Conservation (phyloP, 345 rosid species). For the Kandelia obovata region DNA sequence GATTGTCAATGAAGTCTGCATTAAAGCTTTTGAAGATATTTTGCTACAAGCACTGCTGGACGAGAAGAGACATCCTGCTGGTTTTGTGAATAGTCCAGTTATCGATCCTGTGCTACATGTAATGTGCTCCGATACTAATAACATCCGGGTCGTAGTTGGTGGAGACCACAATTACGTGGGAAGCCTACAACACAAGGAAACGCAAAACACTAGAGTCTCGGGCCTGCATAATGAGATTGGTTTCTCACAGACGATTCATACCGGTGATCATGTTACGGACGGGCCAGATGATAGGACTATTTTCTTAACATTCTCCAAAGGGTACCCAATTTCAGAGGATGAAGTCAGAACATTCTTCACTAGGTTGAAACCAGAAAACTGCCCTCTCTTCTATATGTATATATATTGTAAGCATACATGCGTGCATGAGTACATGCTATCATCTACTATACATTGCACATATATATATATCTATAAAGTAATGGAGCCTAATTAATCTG, state of each 20-base stretch:
- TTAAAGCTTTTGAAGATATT: slow-evolving; percentile 51
- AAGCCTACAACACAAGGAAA: too few species aligned
- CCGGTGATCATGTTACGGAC: background rate
- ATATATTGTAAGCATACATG: too few species aligned
- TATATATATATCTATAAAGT: background rate
- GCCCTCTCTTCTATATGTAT: too few species aligned
- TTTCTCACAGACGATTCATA: background rate
- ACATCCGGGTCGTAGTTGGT: too few species aligned
- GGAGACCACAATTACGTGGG: too few species aligned
- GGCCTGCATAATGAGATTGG: slow-evolving; percentile 12
- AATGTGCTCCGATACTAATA: too few species aligned
- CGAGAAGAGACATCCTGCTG: background rate
- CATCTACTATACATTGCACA: background rate
- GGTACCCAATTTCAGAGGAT: slow-evolving; percentile 52
- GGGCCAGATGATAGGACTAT: slow-evolving; percentile 46
- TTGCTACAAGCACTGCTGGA: background rate
- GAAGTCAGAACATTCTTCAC: slow-evolving; percentile 56
- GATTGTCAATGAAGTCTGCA: slow-evolving; percentile 38
- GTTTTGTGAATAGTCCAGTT: background rate
- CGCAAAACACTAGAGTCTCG: too few species aligned
- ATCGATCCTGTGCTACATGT: too few species aligned
- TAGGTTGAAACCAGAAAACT: slow-evolving; percentile 25
- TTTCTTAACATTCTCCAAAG: slow-evolving; percentile 75
- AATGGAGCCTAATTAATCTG: too few species aligned
- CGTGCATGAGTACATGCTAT: background rate